A percentile compares a stretch with the other conserved stretches of the same genome.
These are phyloP conservation scores for Chlorella vulgaris DNA, from an alignment of 139 green algal species.

Conservation along the genomic window DNA sequence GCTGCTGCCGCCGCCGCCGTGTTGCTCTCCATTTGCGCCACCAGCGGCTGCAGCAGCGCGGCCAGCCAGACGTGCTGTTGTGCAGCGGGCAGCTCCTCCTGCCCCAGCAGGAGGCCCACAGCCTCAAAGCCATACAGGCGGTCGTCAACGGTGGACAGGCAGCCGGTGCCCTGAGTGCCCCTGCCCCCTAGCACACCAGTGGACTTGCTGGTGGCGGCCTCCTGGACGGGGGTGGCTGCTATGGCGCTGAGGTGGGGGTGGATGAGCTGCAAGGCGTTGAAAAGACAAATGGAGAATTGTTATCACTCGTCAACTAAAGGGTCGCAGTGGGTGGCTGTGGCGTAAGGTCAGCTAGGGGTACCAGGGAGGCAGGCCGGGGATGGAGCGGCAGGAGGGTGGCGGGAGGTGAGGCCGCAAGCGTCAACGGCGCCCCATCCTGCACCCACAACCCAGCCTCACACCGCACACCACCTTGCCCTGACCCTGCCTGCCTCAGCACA, in stretches of 20 bases:
- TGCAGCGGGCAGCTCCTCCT: slow-evolving; percentile 73
- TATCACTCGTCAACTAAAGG: not conserved
- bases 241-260: slow-evolving; percentile 71
- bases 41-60: slow-evolving; percentile 66
- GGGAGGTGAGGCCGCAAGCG: no score
- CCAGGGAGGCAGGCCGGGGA: no score
- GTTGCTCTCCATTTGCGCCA: slow-evolving; percentile 55
- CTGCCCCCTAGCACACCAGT: slow-evolving; percentile 5
- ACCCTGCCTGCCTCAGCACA: no score
- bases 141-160: slow-evolving; percentile 59
- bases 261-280: slow-evolving; percentile 40
- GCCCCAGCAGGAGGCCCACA: slow-evolving; percentile 80
- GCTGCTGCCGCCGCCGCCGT: slow-evolving; percentile 5
- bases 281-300: not conserved
- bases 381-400: no score
- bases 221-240: slow-evolving; percentile 58
- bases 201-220: slow-evolving; percentile 5
- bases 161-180: slow-evolving; percentile 7
- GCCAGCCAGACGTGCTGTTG: slow-evolving; percentile 65
- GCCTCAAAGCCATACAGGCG: slow-evolving; percentile 91
- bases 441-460: no score
- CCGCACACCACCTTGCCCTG: no score
- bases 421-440: no score
- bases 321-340: not conserved
- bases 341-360: no score